phyloP scores from a whole-genome alignment of 352 stramenopile species.

The Globisporangium heterothallicum region DNA sequence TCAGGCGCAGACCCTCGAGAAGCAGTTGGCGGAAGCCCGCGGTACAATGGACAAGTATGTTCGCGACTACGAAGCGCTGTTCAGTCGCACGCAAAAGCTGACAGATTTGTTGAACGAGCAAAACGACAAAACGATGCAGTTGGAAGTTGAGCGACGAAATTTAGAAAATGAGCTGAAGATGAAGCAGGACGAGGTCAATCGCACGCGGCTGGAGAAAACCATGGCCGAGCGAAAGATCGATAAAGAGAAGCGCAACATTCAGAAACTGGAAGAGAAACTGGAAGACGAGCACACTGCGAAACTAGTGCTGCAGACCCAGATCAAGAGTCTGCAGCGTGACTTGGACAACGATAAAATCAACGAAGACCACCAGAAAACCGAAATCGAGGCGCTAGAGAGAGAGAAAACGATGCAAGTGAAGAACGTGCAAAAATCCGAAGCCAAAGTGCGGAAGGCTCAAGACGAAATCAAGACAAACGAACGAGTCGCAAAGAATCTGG shows the following conservation, averaged over 20 bases:
- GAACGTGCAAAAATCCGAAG: constrained; percentile 77
- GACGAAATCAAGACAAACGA: constrained; percentile 92
- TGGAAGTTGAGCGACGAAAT: constrained; percentile 74
- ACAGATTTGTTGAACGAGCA: constrained; percentile 92
- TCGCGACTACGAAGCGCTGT: constrained; percentile 91
- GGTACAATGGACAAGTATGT: constrained; percentile 92
- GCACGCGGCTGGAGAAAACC: constrained; percentile 83
- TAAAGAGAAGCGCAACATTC: constrained; percentile 81
- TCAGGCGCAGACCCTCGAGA: constrained; percentile 80
- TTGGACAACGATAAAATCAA: constrained; percentile 75
- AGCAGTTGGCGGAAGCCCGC: constrained; percentile 68
- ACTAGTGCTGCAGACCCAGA: constrained; percentile 72
- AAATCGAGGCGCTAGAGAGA: constrained; percentile 83
- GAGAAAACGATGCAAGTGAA: constrained; percentile 85
- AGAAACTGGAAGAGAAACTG: constrained; percentile 88
- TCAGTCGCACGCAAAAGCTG: constrained; percentile 87
- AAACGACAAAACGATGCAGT: constrained; percentile 79
- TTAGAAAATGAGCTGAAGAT: constrained; percentile 86
- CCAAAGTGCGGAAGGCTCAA: constrained; percentile 81
- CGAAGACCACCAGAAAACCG: constrained; percentile 61
- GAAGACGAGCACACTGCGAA: constrained; percentile 88
- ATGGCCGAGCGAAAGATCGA: constrained; percentile 89
- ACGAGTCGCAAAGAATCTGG: constrained; percentile 82
- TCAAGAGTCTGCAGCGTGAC: constrained; percentile 81
- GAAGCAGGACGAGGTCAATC: constrained; percentile 76